phyloP scores from a whole-genome alignment of 306 rosid genomes.

The Malus sieversii region DNA sequence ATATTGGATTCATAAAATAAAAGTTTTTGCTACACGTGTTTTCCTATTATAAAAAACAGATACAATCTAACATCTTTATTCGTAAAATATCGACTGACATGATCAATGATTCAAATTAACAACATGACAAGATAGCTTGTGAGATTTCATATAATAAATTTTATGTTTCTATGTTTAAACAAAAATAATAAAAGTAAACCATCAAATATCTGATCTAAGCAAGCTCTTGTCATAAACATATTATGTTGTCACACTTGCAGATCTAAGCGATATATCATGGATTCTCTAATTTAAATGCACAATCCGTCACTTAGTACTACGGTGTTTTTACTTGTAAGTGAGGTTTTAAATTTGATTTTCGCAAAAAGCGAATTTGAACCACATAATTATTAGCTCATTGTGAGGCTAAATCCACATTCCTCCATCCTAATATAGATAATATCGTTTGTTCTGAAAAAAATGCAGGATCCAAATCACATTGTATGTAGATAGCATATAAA shows the following conservation, averaged over 20 bases:
- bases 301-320: not conserved
- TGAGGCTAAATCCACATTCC: no score
- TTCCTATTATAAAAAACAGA: not conserved
- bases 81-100: not conserved
- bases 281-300: not conserved
- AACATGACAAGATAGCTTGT: not conserved
- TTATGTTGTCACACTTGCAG: not conserved
- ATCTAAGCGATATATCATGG: not conserved
- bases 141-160: not conserved
- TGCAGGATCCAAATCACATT: not conserved
- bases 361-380: no score
- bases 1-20: not conserved
- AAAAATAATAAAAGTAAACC: no score
- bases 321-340: no score
- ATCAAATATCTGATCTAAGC: not conserved
- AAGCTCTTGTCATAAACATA: not conserved
- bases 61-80: not conserved
- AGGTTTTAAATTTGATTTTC: no score
- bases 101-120: not conserved
- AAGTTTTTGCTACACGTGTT: not conserved
- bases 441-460: not conserved
- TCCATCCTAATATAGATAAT: no score
- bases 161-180: no score
- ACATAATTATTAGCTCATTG: no score
- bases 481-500: not conserved